Percentiles rank a stretch among this genome's conserved stretches.
Evolutionary conservation across 2,329 filamentous ascomycete species (phyloP).

Genomic region (Pseudopyricularia cyperi): DNA sequence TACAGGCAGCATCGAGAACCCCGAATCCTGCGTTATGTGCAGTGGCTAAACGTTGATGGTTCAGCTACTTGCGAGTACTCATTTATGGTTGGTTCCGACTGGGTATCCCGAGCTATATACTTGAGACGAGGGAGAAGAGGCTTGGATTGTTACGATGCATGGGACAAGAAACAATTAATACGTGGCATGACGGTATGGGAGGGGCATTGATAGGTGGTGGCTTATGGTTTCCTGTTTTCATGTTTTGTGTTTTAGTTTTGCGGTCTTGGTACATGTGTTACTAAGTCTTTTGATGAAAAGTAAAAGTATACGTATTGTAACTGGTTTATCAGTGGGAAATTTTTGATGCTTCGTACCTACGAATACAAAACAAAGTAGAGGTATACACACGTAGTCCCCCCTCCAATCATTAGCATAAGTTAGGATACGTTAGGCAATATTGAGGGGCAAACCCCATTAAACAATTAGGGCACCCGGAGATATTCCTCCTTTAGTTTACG

Average conservation of each 20-base stretch:
- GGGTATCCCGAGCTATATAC: background rate
- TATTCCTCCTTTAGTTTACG: no score
- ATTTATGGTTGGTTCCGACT: background rate
- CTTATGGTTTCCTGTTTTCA: background rate
- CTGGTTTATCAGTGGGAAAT: no score
- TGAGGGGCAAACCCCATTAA: no score
- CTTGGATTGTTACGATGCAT: background rate
- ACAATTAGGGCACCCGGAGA: no score
- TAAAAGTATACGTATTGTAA: background rate
- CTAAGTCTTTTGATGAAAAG: background rate
- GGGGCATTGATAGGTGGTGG: background rate
- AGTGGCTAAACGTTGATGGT: conserved; percentile 53
- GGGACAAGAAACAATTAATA: background rate
- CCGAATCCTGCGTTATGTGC: conserved; percentile 93
- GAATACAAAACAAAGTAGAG: no score
- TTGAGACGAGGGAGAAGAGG: background rate
- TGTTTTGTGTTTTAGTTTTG: background rate
- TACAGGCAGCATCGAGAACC: conserved; percentile 87
- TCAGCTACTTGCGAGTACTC: background rate
- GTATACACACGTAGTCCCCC: no score
- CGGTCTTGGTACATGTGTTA: background rate
- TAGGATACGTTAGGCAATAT: no score
- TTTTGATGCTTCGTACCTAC: no score
- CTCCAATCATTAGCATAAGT: no score
- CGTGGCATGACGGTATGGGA: background rate